phyloP scores from a whole-genome alignment of 23 red algal genomes.

The Gracilaria domingensis region DNA sequence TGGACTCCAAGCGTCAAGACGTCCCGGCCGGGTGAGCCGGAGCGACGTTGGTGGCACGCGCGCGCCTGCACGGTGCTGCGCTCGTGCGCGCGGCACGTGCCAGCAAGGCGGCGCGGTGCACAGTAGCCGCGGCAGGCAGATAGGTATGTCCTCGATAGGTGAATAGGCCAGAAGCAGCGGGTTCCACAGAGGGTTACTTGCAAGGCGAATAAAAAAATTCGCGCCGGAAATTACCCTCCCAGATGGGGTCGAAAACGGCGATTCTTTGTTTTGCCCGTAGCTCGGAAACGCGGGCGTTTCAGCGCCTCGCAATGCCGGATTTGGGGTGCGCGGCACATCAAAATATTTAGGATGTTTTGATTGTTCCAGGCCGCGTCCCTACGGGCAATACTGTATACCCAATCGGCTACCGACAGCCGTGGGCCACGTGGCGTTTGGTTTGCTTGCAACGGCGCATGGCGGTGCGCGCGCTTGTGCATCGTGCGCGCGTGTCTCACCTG shows the following conservation, averaged over 20 bases:
- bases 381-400: neutral
- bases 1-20: no score
- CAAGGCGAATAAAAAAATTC: neutral
- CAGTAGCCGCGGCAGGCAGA: no score
- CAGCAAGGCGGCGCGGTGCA: neutral
- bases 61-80: no score
- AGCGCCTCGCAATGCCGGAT: neutral
- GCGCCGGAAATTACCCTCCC: neutral
- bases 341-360: conserved; percentile 14
- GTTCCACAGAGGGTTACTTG: no score
- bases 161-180: neutral
- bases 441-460: neutral
- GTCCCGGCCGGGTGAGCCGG: no score
- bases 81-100: no score
- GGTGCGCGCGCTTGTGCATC: no score
- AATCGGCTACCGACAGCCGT: neutral
- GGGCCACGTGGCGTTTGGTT: neutral
- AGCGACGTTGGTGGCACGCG: no score
- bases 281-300: neutral
- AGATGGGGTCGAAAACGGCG: neutral
- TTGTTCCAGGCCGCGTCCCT: neutral
- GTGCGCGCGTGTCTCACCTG: neutral
- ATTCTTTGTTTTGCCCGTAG: neutral
- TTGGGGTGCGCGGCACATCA: neutral
- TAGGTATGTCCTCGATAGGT: no score